Percentiles rank a stretch among this genome's conserved stretches.
Evolutionary conservation across 2,329 filamentous ascomycete genomes (phyloP).

Genomic region (Paraphoma chrysanthemicola): DNA sequence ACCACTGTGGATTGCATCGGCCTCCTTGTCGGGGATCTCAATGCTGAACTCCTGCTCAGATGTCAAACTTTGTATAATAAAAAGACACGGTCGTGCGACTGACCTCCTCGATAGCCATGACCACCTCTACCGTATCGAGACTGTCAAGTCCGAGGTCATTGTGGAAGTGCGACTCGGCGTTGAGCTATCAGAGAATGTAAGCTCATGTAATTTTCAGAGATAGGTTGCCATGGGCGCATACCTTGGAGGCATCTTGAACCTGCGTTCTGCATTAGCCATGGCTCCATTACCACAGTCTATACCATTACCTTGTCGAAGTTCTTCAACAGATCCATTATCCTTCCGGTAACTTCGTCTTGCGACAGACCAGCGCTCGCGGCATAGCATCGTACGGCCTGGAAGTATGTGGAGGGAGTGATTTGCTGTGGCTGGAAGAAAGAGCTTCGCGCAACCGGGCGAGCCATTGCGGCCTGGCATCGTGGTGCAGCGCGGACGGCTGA

Average conservation of each 20-base stretch:
- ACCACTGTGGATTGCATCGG: constrained; percentile 93
- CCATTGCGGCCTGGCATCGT: constrained; percentile 56
- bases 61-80: constrained; percentile 18
- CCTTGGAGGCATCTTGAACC: constrained; percentile 69
- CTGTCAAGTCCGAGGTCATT: constrained; percentile 97
- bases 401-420: constrained; percentile 67
- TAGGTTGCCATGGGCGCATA: constrained; percentile 38
- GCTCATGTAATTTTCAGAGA: constrained; percentile 4
- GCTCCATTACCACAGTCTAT: constrained; percentile 14
- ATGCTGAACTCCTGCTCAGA: constrained; percentile 76
- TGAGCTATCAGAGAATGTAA: constrained; percentile 68
- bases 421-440: constrained; percentile 68
- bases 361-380: constrained; percentile 79
- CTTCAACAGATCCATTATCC: constrained; percentile 90
- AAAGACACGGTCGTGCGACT: constrained; percentile 23
- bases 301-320: constrained; percentile 92
- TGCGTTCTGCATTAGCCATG: constrained; percentile 49
- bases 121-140: constrained; percentile 98
- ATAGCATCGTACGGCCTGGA: constrained; percentile 81
- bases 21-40: constrained; percentile 97
- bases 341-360: constrained; percentile 85
- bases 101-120: constrained; percentile 99
- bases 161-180: constrained; percentile 83
- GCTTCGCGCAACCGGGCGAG: constrained; percentile 66
- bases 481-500: constrained; percentile 52